Percentiles rank a stretch among this genome's conserved stretches.
Conservation (phyloP, 306 rosid species). For the Vigna angularis region DNA sequence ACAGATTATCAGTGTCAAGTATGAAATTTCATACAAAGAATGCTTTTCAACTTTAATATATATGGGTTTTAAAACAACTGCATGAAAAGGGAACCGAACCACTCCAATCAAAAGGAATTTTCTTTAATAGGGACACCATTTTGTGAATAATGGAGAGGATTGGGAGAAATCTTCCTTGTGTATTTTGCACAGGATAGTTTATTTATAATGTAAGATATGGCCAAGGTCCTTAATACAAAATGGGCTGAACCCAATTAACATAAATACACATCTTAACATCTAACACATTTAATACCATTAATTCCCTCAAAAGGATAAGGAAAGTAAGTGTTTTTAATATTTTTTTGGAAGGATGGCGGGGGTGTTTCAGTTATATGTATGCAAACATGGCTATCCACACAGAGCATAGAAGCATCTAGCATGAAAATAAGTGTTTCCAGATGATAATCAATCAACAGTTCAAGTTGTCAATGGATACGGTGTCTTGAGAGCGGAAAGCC, state of each 20-base stretch:
- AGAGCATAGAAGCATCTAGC: slow-evolving; percentile 16
- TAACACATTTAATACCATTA: background rate
- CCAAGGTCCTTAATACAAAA: too few species aligned
- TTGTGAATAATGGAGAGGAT: too few species aligned
- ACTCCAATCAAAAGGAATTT: slow-evolving; percentile 16
- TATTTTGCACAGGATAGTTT: too few species aligned
- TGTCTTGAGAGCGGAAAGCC: slow-evolving; percentile 93
- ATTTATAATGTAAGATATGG: too few species aligned
- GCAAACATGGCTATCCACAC: slow-evolving; percentile 8
- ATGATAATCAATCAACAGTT: slow-evolving; percentile 10
- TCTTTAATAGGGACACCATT: background rate
- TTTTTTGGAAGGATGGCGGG: background rate
- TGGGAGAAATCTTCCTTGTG: too few species aligned
- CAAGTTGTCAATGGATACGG: slow-evolving; percentile 73
- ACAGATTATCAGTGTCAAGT: slow-evolving; percentile 2
- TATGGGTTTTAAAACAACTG: background rate
- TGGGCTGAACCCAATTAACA: too few species aligned
- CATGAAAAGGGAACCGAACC: background rate
- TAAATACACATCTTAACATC: too few species aligned
- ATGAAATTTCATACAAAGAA: slow-evolving; percentile 16
- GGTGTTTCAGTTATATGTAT: slow-evolving; percentile 17
- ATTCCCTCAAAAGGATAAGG: slow-evolving; percentile 26
- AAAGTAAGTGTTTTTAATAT: background rate
- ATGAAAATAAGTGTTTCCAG: slow-evolving; percentile 16
- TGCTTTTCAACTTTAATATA: background rate